Evolutionary conservation across 768 basidiomycete genomes (phyloP), one percentile per base, ranked within the genome.

Genomic region (Podaxis carcinomalis): DNA sequence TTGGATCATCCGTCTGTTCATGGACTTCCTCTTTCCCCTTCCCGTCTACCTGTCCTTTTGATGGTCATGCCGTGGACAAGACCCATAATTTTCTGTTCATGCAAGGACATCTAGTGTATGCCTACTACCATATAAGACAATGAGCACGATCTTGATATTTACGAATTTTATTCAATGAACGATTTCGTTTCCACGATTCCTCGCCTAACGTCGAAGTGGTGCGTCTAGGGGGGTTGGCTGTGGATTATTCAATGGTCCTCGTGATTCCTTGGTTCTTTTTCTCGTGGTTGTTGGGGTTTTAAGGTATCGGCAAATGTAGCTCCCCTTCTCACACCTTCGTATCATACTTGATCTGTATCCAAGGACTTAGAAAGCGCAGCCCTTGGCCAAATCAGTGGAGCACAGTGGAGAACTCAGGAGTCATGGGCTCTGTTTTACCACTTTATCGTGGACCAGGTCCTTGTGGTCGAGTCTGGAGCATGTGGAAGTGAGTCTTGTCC

Each of bases 81-180:
- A 49, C 46, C 27, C 57, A 36, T 59, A 55, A 44, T 55, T 27
- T 49, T 57, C 49, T 51, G 55, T 68, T 73, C 69, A 67, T 70
- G 69, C 73, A 72, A 69, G 76, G 76, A 77, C 77, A 74, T 74
- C 74, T 76, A 77, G 65, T 77, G 76, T 78, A 78, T 72, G 72
- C 74, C 73, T 78, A 78, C 72, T 78, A 78, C 73, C 71, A 76
- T 57, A 54, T 68, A 67, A 73, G 66, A 72, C 71, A 76, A 69
- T 70, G 69, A 69, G 65, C 68, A 68, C 65, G 66, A 68, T 72
- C 65, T 72, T 72, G 68, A 67, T 66, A 63, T 58, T 64, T 36
- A 65, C 53, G 52, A 56, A 35, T 53, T 7, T 40, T 59, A 35
- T 16, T 46, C 51, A 58, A 63, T 63, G 61, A 55, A 62, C 36